A percentile compares a stretch with the other conserved stretches of the same genome.
These are phyloP conservation scores for Hysterium pulicare DNA, from an alignment of 2,329 filamentous ascomycete species.

Conservation along the genomic window DNA sequence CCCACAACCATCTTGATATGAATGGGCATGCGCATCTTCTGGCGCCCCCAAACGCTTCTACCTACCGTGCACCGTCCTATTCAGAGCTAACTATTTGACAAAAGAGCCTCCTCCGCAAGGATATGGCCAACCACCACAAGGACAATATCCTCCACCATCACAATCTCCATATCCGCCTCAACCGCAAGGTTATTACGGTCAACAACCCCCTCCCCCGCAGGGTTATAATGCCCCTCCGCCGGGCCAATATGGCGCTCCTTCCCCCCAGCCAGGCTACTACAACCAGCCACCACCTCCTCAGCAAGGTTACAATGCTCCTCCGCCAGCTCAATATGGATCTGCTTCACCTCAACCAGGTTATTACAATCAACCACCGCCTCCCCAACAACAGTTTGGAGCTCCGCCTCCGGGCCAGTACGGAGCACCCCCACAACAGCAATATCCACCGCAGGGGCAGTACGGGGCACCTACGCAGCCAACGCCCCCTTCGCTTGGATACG, in stretches of 20 bases:
- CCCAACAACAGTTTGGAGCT: conserved; percentile 13
- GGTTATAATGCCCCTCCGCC: conserved; percentile 19
- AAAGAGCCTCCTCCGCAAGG: conserved; percentile 18
- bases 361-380: conserved; percentile 9
- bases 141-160: conserved; percentile 12
- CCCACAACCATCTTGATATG: too few species aligned
- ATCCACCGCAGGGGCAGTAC: conserved; percentile 29
- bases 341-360: conserved; percentile 9
- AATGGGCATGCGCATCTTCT: too few species aligned
- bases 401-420: conserved; percentile 19
- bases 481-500: conserved; percentile 71
- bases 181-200: conserved; percentile 19
- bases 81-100: too few species aligned
- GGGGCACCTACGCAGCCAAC: conserved; percentile 47
- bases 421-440: conserved; percentile 34
- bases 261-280: conserved; percentile 21
- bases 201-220: conserved; percentile 24
- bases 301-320: conserved; percentile 12
- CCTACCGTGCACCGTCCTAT: neutral
- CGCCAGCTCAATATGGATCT: conserved; percentile 10
- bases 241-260: conserved; percentile 23
- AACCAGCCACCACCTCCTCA: conserved; percentile 9
- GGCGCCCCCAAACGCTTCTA: too few species aligned
- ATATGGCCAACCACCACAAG: conserved; percentile 21
- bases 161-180: conserved; percentile 17